A percentile compares a stretch with the other conserved stretches of the same genome.
These are phyloP conservation scores for Phytophthora gonapodyides DNA, from an alignment of 352 stramenopile species.

Conservation along the genomic window DNA sequence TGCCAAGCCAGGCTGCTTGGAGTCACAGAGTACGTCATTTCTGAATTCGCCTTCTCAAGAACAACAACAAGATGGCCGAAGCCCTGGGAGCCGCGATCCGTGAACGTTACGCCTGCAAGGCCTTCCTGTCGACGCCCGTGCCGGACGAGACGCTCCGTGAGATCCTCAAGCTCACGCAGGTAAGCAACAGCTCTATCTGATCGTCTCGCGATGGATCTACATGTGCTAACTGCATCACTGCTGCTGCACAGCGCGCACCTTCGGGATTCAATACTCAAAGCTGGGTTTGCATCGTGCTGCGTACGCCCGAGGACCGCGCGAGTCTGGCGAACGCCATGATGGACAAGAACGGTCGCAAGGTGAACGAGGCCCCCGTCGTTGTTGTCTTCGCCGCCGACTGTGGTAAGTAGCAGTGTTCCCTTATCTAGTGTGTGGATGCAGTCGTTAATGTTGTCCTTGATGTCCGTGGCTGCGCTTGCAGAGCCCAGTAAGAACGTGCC, in stretches of 20 bases:
- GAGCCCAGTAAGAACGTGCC: slow-evolving; percentile 69
- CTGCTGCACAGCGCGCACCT: slow-evolving; percentile 51
- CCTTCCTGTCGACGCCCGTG: slow-evolving; percentile 47
- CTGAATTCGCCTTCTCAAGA: slow-evolving; percentile 14
- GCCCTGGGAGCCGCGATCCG: slow-evolving; percentile 25
- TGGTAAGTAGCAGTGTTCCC: slow-evolving; percentile 26
- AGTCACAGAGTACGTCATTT: slow-evolving; percentile 19
- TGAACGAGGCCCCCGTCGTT: slow-evolving; percentile 66
- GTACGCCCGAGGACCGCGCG: slow-evolving; percentile 54
- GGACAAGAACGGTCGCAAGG: slow-evolving; percentile 53
- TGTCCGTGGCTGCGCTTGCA: slow-evolving; percentile 6
- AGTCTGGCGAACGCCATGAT: slow-evolving; percentile 65
- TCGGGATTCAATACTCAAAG: slow-evolving; percentile 75
- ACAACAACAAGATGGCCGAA: slow-evolving; percentile 16
- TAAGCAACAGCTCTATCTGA: slow-evolving; percentile 1
- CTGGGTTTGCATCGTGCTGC: slow-evolving; percentile 65
- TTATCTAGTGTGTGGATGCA: no score
- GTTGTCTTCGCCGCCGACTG: slow-evolving; percentile 74
- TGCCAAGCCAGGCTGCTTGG: no score
- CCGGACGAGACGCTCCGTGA: slow-evolving; percentile 56
- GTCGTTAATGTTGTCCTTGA: not conserved
- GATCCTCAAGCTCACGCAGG: slow-evolving; percentile 68
- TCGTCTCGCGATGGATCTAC: not conserved
- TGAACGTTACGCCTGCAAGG: slow-evolving; percentile 33
- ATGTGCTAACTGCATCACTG: not conserved